Base-by-base conservation (phyloP, 305 asterid species). In the Fraxinus sp. region DNA sequence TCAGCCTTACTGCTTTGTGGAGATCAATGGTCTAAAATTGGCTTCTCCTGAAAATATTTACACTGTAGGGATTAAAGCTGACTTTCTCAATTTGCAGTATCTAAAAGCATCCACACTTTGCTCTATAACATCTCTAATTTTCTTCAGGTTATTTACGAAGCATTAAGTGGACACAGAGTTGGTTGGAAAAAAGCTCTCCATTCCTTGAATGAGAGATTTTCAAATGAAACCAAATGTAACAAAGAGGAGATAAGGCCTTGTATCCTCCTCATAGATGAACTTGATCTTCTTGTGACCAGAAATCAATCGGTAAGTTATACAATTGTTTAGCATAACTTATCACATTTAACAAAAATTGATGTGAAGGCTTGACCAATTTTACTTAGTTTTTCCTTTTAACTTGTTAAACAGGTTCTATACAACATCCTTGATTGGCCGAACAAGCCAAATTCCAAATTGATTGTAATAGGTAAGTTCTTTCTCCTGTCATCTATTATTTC, bases 371-470 rank as follows among this genome's bases (percentile, higher is more conserved):
- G 10, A 78, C 36, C 75, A 79, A 46, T 35, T 13, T 59, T 30
- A 86, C 26, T 8, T 75, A 87, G 81, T 81, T 49, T 26, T 79
- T 71, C 82, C 75, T 30, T 70, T 30, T 5, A 14, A 30, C 37
- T 70, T 70, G 76, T 70, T 70, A 5, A 70, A 64, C 92, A 96
- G 99, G 97, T 96, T 85, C 84, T 94, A 76, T 96, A 96, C 91
- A 96, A 94, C 87, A 94, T 96, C 84, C 98, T 96, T 77, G 99
- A 96, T 85, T 96, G 98, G 99, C 99, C 98, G 70, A 96, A 90
- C 77, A 93, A 91, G 91, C 97, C 97, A 72, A 85, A 94, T 88
- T 96, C 99, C 33, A 93, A 91, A 84, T 85, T 96, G 88, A 89
- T 96, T 86, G 97, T 96, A 80, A 92, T 96, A 88, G 99, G 99